Base-by-base conservation (phyloP, 306 rosid species). In the Cicer judaicum region DNA sequence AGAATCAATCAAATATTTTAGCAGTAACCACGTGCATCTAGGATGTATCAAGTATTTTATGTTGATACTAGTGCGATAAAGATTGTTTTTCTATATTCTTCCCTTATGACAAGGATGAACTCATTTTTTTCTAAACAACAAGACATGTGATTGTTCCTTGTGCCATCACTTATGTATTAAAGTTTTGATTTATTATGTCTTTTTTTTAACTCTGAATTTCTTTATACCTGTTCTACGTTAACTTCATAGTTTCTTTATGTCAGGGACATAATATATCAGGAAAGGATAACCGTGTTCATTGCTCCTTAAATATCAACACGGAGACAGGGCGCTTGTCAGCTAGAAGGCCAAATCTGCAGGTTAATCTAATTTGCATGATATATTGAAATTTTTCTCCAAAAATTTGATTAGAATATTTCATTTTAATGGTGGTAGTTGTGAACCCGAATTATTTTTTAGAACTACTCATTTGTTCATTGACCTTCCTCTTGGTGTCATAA, bases 251-350 rank as follows among this genome's bases (percentile, higher is more conserved):
- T 75, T 75, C 78, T 85, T 69, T 47, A 53, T 79, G 13, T 48
- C 89, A 93, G 98, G 92, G 96, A 64, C 87, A 84, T 78, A 91
- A 91, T 83, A 84, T 93, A 81, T 88, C 96, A 1, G 94, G 97
- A 78, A 91, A 78, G 76, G 90, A 93, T 81, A 79, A 77, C 16
- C 94, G 96, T 70, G 83, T 93, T 77, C 98, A 93, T 85, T 93
- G 96, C 80, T 93, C 98, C 38, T 82, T 93, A 57, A 93, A 89
- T 84, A 91, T 93, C 81, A 93, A 91, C 83, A 91, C 96, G 0
- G 97, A 93, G 88, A 93, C 97, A 1, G 97, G 98, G 72, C 96
- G 97, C 56, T 85, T 93, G 77, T 93, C 96, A 53, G 98, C 98
- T 72, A 92, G 98, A 77, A 86, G 97, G 67, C 98, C 97, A 43